These are phyloP conservation scores for Typha latifolia DNA, from an alignment of 176 grass and related monocot genomes.

Conservation along the genomic window DNA sequence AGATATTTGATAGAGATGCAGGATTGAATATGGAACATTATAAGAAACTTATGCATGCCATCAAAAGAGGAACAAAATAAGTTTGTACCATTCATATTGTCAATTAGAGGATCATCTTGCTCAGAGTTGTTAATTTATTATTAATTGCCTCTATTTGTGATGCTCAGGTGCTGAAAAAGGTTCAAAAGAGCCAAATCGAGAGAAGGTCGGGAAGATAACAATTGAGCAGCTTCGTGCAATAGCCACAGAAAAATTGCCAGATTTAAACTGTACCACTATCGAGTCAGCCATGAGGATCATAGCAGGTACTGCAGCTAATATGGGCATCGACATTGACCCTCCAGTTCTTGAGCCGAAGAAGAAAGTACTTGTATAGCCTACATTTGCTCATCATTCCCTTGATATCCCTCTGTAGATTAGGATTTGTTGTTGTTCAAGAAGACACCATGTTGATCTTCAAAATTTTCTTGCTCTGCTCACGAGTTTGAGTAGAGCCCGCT, in stretches of 20 bases:
- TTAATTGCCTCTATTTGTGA: constrained; percentile 15
- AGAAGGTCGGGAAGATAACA: constrained; percentile 82
- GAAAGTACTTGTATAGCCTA: constrained; percentile 47
- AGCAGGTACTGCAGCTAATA: constrained; percentile 85
- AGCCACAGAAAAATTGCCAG: constrained; percentile 77
- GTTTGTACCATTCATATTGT: too few relatives aligned
- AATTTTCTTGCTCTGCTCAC: too few relatives aligned
- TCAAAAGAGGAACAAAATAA: too few relatives aligned
- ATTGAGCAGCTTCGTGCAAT: constrained; percentile 65
- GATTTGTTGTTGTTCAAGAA: constrained; percentile 11
- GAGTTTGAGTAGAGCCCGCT: too few relatives aligned
- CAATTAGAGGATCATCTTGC: too few relatives aligned
- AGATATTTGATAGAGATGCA: too few relatives aligned
- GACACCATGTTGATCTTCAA: too few relatives aligned
- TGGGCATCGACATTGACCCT: constrained; percentile 80
- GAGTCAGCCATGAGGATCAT: constrained; percentile 92
- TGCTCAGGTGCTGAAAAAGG: constrained; percentile 68
- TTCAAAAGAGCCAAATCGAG: constrained; percentile 51
- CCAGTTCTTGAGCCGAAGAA: constrained; percentile 66
- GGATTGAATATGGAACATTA: too few relatives aligned
- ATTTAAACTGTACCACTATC: constrained; percentile 82
- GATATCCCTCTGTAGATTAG: constrained; percentile 31
- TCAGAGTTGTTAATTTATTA: too few relatives aligned
- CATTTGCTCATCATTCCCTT: not conserved
- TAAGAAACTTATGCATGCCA: too few relatives aligned